Evolutionary conservation across 164 flowering plant species (phyloP).

Genomic region (Piper betle): DNA sequence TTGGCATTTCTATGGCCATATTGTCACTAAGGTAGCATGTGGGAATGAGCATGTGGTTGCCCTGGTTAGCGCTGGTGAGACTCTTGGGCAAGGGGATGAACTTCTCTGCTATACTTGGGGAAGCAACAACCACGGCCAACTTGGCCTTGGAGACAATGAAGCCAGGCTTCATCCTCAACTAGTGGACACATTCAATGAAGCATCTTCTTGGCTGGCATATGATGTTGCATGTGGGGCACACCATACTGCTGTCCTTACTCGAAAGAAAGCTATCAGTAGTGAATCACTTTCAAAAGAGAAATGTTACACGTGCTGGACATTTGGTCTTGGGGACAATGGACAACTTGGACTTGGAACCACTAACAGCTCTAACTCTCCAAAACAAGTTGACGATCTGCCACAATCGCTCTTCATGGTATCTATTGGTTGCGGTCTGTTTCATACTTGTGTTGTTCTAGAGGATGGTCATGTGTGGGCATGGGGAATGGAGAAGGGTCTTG

Average conservation of each 20-base stretch:
- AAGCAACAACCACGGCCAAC: constrained; percentile 62
- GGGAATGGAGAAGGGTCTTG: constrained; percentile 96
- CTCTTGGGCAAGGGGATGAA: constrained; percentile 31
- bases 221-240: constrained; percentile 79
- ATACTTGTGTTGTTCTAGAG: constrained; percentile 68
- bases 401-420: constrained; percentile 34
- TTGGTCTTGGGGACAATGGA: constrained; percentile 84
- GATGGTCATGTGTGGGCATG: constrained; percentile 86
- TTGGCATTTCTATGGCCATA: constrained; percentile 63
- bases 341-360: constrained; percentile 91
- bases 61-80: constrained; percentile 58
- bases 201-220: constrained; percentile 41
- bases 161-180: constrained; percentile 41
- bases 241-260: constrained; percentile 67
- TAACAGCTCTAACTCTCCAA: constrained; percentile 31
- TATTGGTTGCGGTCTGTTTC: constrained; percentile 80
- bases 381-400: constrained; percentile 50
- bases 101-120: constrained; percentile 82
- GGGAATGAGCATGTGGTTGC: constrained; percentile 89
- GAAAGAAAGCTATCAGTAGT: constrained; percentile 25
- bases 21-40: constrained; percentile 86
- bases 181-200: constrained; percentile 33
- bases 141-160: constrained; percentile 68
- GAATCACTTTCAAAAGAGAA: constrained; percentile 7
- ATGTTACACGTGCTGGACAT: constrained; percentile 72